Conservation (phyloP, 352 stramenopile genomes). For the Globisporangium alternatum region DNA sequence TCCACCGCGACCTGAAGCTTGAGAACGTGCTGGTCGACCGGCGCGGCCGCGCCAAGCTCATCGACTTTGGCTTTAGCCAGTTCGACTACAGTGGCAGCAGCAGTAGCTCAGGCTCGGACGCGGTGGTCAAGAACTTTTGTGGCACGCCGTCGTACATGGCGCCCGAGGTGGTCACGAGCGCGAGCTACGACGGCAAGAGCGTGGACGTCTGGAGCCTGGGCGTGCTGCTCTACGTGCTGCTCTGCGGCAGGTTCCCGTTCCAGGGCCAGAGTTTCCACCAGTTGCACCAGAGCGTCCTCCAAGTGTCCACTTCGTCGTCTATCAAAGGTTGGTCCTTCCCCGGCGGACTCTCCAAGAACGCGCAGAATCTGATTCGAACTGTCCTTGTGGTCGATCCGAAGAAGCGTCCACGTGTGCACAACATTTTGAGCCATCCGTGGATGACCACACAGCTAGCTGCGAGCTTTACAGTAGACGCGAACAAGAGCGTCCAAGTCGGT, state of each 20-base stretch:
- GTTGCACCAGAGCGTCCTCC: slow-evolving; percentile 37
- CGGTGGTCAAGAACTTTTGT: slow-evolving; percentile 68
- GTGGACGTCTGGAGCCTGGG: slow-evolving; percentile 60
- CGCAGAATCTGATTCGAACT: slow-evolving; percentile 39
- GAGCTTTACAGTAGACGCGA: not conserved
- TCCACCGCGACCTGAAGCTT: slow-evolving; percentile 77
- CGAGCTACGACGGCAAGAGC: slow-evolving; percentile 48
- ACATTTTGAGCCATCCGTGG: slow-evolving; percentile 44
- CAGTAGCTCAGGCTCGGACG: slow-evolving; percentile 18
- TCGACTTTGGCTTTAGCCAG: slow-evolving; percentile 76
- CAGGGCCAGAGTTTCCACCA: slow-evolving; percentile 65
- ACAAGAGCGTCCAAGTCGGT: not conserved
- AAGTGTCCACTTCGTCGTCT: not conserved
- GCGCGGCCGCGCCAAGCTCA: slow-evolving; percentile 31
- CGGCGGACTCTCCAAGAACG: slow-evolving; percentile 29
- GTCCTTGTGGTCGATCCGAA: slow-evolving; percentile 42
- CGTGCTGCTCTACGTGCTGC: slow-evolving; percentile 48
- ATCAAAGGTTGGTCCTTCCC: slow-evolving; percentile 13
- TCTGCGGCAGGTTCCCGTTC: slow-evolving; percentile 72
- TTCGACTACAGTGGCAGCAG: slow-evolving; percentile 34
- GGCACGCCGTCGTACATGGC: slow-evolving; percentile 80
- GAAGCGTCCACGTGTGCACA: slow-evolving; percentile 32
- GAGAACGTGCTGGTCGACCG: slow-evolving; percentile 69
- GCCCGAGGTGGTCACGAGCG: slow-evolving; percentile 57
- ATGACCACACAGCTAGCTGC: not conserved